Evolutionary conservation across 768 basidiomycete species (phyloP).

Genomic region (Auriculariales sp.): DNA sequence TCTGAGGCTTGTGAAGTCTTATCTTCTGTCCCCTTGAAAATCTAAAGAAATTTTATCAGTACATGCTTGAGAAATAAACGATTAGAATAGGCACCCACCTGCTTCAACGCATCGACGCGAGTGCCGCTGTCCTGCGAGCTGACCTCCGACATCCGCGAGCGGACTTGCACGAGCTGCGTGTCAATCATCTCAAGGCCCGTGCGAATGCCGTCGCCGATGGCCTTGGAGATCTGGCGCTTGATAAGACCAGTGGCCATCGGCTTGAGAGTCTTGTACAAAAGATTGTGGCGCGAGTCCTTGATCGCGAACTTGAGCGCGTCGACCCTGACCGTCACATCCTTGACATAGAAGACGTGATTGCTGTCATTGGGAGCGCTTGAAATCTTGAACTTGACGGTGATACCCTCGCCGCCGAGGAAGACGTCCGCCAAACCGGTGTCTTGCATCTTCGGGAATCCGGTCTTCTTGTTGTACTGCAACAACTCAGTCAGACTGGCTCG

Average conservation of each 20-base stretch:
- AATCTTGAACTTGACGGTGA: constrained; percentile 55
- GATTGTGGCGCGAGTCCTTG: constrained; percentile 62
- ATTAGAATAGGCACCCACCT: constrained; percentile 11
- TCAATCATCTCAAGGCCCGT: constrained; percentile 82
- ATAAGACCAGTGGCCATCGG: constrained; percentile 71
- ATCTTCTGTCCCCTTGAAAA: too few relatives aligned
- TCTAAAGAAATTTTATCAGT: too few relatives aligned
- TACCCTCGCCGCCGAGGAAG: constrained; percentile 67
- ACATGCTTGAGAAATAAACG: too few relatives aligned
- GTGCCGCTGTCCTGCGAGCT: constrained; percentile 26
- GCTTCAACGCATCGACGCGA: constrained; percentile 41
- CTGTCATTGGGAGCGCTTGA: constrained; percentile 41
- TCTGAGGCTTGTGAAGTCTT: constrained; percentile 2
- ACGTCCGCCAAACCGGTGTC: constrained; percentile 83
- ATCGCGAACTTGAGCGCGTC: constrained; percentile 82
- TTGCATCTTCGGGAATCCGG: constrained; percentile 60
- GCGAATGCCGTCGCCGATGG: constrained; percentile 48
- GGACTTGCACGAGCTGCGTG: constrained; percentile 75
- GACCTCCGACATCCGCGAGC: constrained; percentile 63
- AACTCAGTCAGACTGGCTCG: neutral
- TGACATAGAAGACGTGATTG: constrained; percentile 58
- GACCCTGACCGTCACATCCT: constrained; percentile 63
- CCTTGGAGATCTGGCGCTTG: constrained; percentile 58
- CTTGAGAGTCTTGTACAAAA: constrained; percentile 72
- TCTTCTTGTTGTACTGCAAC: constrained; percentile 44